phyloP scores from a whole-genome alignment of 345 rosid genomes.

The Conringia planisiliqua region DNA sequence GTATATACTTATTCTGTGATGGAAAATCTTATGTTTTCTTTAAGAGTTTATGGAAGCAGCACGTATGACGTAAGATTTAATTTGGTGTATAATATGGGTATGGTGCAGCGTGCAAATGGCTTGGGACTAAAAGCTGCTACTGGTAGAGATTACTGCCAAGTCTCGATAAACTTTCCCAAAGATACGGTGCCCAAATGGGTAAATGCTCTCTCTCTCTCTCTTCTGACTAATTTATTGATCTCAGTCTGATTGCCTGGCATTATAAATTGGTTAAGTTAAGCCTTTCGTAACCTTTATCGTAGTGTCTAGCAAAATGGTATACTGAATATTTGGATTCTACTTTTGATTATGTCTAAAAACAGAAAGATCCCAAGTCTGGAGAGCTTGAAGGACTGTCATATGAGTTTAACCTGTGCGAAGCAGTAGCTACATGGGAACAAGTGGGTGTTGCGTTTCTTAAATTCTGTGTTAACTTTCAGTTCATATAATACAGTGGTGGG shows the following conservation, averaged over 20 bases:
- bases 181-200: constrained; percentile 93
- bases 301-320: not conserved
- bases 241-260: not conserved
- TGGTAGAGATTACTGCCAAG: constrained; percentile 63
- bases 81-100: too few species aligned
- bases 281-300: too few species aligned
- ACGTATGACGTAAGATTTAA: not conserved
- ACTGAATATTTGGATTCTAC: not conserved
- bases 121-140: constrained; percentile 68
- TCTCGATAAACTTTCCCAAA: constrained; percentile 59
- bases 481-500: constrained; percentile 32
- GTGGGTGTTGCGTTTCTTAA: constrained; percentile 28
- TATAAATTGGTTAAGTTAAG: not conserved
- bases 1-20: not conserved
- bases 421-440: constrained; percentile 91
- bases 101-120: constrained; percentile 71
- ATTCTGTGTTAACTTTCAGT: not conserved
- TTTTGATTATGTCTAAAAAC: constrained; percentile 19
- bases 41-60: not conserved
- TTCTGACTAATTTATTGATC: not conserved
- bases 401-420: constrained; percentile 85
- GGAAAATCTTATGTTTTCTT: not conserved
- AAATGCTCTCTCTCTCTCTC: constrained; percentile 31
- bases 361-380: constrained; percentile 91
- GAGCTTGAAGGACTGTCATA: constrained; percentile 75